A percentile compares a stretch with the other conserved stretches of the same genome.
Evolutionary conservation across 2,329 filamentous ascomycete species (phyloP).

Genomic region (Cercospora sp.): DNA sequence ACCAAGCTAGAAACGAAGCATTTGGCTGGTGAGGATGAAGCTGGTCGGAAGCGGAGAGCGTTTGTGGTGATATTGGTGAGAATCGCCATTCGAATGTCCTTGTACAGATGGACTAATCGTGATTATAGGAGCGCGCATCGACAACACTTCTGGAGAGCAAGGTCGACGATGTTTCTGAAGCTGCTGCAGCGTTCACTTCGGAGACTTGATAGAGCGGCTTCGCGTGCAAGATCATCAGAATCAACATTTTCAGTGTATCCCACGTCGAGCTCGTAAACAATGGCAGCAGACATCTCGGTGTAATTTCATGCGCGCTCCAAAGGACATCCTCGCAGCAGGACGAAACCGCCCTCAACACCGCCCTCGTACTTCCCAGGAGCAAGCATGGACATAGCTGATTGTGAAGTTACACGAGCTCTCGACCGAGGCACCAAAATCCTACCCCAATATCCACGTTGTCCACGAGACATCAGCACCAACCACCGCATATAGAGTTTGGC

Average conservation of each 20-base stretch:
- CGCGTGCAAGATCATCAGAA: background rate
- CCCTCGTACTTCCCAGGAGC: too few relatives aligned
- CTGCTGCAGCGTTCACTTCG: background rate
- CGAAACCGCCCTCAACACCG: background rate
- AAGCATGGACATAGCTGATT: too few relatives aligned
- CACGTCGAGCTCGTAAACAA: too few relatives aligned
- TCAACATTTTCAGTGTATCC: too few relatives aligned
- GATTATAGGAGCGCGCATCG: background rate
- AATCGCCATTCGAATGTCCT: background rate
- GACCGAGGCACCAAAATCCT: background rate
- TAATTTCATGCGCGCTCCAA: background rate
- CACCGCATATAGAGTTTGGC: background rate
- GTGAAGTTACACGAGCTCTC: too few relatives aligned
- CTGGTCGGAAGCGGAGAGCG: constrained; percentile 41
- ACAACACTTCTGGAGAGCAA: background rate
- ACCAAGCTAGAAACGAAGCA: constrained; percentile 37
- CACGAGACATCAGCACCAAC: background rate
- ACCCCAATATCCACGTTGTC: background rate
- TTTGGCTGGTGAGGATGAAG: constrained; percentile 38
- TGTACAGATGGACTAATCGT: background rate
- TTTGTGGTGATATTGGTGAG: constrained; percentile 37
- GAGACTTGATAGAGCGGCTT: background rate
- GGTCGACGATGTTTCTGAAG: background rate
- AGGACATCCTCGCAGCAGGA: background rate
- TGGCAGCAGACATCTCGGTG: background rate